phyloP scores from a whole-genome alignment of 371 early-diverging fungal genomes.

The Syncephalastrum racemosum region DNA sequence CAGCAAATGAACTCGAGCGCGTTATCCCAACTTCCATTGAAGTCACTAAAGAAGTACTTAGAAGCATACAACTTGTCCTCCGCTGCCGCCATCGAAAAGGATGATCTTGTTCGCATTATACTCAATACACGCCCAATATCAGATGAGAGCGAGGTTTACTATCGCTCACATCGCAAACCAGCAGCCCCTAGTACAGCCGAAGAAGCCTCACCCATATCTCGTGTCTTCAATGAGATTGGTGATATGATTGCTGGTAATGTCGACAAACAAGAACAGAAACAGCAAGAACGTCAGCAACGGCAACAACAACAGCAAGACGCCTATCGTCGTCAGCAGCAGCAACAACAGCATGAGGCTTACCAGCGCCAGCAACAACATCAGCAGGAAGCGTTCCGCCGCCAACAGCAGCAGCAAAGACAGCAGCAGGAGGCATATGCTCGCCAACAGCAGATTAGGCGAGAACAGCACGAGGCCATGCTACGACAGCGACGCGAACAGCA shows the following conservation, averaged over 20 bases:
- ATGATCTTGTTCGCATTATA: slow-evolving; percentile 43
- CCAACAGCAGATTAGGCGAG: no score
- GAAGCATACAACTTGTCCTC: slow-evolving; percentile 38
- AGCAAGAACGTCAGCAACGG: not conserved
- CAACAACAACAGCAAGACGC: slow-evolving; percentile 2
- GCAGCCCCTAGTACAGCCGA: not conserved
- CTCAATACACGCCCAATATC: slow-evolving; percentile 46
- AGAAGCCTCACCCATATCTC: slow-evolving; percentile 5
- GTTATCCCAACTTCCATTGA: slow-evolving; percentile 26
- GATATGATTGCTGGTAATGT: slow-evolving; percentile 13
- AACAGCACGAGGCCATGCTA: no score
- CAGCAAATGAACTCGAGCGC: slow-evolving; percentile 40
- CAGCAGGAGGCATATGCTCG: not conserved
- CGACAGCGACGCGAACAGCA: slow-evolving; percentile 1
- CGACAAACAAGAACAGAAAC: no score
- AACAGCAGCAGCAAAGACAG: slow-evolving; percentile 7
- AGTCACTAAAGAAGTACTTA: slow-evolving; percentile 39
- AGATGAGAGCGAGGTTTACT: slow-evolving; percentile 42
- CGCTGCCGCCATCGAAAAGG: slow-evolving; percentile 42
- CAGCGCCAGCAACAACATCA: slow-evolving; percentile 13
- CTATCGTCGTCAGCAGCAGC: slow-evolving; percentile 2
- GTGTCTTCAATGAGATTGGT: slow-evolving; percentile 7
- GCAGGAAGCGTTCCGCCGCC: not conserved
- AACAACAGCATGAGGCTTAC: not conserved
- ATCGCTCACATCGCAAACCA: slow-evolving; percentile 20